Conservation (phyloP, 345 rosid genomes). For the Corchorus capsularis region DNA sequence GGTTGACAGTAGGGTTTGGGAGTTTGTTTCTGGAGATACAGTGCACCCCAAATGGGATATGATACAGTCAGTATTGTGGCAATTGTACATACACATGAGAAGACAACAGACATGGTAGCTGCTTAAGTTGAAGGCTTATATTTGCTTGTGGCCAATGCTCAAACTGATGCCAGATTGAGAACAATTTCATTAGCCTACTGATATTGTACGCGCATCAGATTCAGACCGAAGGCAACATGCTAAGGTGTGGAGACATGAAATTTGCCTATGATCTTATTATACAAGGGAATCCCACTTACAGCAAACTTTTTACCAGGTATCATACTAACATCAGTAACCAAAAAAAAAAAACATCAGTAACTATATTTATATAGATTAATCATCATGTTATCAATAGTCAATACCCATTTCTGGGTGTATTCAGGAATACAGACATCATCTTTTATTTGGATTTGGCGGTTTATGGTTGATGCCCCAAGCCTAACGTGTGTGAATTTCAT, state of each 20-base stretch:
- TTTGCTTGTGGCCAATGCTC: not conserved
- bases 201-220: not conserved
- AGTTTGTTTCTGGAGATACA: slow-evolving; percentile 67
- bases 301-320: slow-evolving; percentile 53
- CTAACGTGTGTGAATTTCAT: slow-evolving; percentile 47
- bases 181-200: not conserved
- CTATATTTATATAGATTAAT: not conserved
- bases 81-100: slow-evolving; percentile 50
- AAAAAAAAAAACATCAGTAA: slow-evolving; percentile 62
- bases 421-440: not conserved
- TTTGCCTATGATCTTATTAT: slow-evolving; percentile 31
- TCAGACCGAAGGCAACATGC: not conserved
- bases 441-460: slow-evolving; percentile 60
- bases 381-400: not conserved
- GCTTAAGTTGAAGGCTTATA: not conserved
- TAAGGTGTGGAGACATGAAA: not conserved
- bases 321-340: slow-evolving; percentile 52
- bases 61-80: slow-evolving; percentile 38
- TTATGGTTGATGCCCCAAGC: slow-evolving; percentile 60
- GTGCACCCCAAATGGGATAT: slow-evolving; percentile 38
- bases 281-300: slow-evolving; percentile 55
- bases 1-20: slow-evolving; percentile 49
- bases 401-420: not conserved
- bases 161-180: not conserved
- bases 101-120: not conserved